Percentiles rank a stretch among this genome's conserved stretches.
Conservation (phyloP, 495 filamentous ascomycete species). For the Rhizodiscina lignyota region DNA sequence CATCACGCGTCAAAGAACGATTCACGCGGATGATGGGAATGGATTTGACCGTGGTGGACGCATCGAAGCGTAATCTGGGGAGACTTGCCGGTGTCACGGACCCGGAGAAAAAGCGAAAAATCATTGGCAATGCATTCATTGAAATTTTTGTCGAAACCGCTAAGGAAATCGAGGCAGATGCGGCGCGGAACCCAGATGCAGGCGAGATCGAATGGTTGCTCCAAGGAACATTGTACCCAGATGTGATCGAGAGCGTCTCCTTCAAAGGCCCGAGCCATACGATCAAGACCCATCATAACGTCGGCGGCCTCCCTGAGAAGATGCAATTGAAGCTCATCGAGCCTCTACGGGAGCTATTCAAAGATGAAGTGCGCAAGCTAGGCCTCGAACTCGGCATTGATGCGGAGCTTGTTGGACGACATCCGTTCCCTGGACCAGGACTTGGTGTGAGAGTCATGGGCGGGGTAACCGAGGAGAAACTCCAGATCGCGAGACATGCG, state of each 20-base stretch:
- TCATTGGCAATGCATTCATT: conserved; percentile 77
- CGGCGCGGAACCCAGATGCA: conserved; percentile 38
- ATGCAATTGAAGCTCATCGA: conserved; percentile 57
- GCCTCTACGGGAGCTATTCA: conserved; percentile 66
- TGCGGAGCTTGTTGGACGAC: conserved; percentile 63
- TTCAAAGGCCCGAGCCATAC: conserved; percentile 71
- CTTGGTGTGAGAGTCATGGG: conserved; percentile 82
- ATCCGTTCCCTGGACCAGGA: conserved; percentile 75
- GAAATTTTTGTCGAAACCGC: conserved; percentile 78
- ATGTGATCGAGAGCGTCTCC: conserved; percentile 66
- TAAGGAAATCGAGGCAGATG: conserved; percentile 52
- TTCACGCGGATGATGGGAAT: conserved; percentile 68
- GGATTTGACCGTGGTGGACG: conserved; percentile 79
- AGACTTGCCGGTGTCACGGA: conserved; percentile 60
- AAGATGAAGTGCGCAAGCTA: conserved; percentile 69
- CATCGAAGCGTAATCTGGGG: conserved; percentile 52
- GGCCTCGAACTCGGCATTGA: conserved; percentile 63
- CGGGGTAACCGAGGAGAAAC: conserved; percentile 64
- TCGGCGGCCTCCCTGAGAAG: conserved; percentile 48
- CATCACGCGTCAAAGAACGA: conserved; percentile 56
- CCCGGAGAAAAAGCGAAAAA: conserved; percentile 85
- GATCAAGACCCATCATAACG: conserved; percentile 80
- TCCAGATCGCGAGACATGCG: conserved; percentile 67
- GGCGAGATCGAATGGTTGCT: conserved; percentile 70
- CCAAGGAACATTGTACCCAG: conserved; percentile 70